Evolutionary conservation across 306 rosid genomes (phyloP).

Genomic region (Rosa persica): DNA sequence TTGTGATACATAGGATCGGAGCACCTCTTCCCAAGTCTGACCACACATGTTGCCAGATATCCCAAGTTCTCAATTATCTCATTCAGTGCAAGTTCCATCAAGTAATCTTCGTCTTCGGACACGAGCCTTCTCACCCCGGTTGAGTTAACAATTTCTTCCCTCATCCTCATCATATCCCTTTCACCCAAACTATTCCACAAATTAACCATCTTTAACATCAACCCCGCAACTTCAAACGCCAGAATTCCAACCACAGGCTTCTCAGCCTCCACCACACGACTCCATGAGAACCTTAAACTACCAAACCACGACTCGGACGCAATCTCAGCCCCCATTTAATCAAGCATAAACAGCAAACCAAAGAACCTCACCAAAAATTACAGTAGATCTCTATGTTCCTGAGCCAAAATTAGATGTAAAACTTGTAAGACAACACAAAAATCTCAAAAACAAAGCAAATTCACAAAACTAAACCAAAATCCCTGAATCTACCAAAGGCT

Average conservation of each 20-base stretch:
- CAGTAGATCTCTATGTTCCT: constrained; percentile 35
- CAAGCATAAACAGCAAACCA: constrained; percentile 17
- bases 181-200: constrained; percentile 73
- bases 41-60: constrained; percentile 52
- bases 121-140: constrained; percentile 61
- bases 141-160: constrained; percentile 48
- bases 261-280: constrained; percentile 36
- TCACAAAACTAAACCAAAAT: background rate
- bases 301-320: constrained; percentile 42
- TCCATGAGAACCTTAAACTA: constrained; percentile 45
- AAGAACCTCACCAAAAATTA: constrained; percentile 17
- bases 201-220: constrained; percentile 70
- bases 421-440: constrained; percentile 9
- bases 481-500: background rate
- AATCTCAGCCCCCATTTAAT: constrained; percentile 44
- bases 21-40: constrained; percentile 67
- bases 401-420: constrained; percentile 26
- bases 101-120: constrained; percentile 52
- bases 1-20: constrained; percentile 55
- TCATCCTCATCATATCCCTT: constrained; percentile 42
- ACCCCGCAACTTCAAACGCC: constrained; percentile 64
- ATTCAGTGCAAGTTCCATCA: constrained; percentile 63
- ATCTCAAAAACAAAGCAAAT: background rate
- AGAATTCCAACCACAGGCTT: constrained; percentile 63
- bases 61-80: constrained; percentile 61